Conservation (phyloP, 371 early-diverging fungal species). For the Rhizopus stolonifer region DNA sequence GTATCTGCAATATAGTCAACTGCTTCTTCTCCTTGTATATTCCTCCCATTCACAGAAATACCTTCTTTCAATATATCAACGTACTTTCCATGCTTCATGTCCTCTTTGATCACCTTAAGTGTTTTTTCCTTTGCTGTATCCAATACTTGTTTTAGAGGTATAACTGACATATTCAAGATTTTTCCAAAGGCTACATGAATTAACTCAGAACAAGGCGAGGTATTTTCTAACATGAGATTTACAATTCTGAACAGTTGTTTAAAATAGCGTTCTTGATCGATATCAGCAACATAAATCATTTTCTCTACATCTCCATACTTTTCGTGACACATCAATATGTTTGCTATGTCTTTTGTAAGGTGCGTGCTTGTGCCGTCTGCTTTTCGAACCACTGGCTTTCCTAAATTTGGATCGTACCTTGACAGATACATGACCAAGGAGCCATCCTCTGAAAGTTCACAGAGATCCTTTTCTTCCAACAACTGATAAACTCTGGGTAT, state of each 20-base stretch:
- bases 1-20: conserved; percentile 70
- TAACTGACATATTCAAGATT: conserved; percentile 95
- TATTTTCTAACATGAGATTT: conserved; percentile 49
- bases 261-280: conserved; percentile 89
- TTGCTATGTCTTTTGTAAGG: conserved; percentile 94
- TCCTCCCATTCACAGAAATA: conserved; percentile 20
- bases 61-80: conserved; percentile 53
- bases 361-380: conserved; percentile 96
- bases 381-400: conserved; percentile 76
- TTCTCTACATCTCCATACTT: conserved; percentile 76
- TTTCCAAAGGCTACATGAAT: conserved; percentile 94
- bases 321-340: conserved; percentile 79
- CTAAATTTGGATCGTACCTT: conserved; percentile 68
- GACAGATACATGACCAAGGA: conserved; percentile 77
- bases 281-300: conserved; percentile 91
- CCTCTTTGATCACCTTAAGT: conserved; percentile 35
- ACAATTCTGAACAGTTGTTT: conserved; percentile 92
- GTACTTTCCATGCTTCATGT: conserved; percentile 66
- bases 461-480: conserved; percentile 52
- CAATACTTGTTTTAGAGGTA: conserved; percentile 96
- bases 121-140: conserved; percentile 82
- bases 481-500: conserved; percentile 71
- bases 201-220: conserved; percentile 43
- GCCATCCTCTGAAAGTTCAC: conserved; percentile 64
- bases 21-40: conserved; percentile 3